Conservation (phyloP, 768 basidiomycete genomes). For the Inosperma sp. region DNA sequence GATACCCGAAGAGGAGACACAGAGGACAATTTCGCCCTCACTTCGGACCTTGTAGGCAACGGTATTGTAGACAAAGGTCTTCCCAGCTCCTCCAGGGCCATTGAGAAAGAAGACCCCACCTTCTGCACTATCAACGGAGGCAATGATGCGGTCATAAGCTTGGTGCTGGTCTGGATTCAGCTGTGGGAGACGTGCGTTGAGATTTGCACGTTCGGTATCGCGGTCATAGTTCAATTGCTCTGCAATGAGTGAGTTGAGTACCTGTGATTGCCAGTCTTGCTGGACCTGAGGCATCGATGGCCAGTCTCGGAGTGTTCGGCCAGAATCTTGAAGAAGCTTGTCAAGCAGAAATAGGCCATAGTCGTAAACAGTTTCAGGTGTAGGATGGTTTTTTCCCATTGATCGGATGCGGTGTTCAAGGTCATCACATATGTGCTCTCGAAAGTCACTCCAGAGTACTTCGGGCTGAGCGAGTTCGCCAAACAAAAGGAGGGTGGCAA, state of each 20-base stretch:
- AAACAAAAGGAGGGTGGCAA: conserved; percentile 34
- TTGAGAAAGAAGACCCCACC: conserved; percentile 35
- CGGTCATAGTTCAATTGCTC: conserved; percentile 31
- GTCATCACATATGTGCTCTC: conserved; percentile 39
- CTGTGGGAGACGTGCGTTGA: background rate
- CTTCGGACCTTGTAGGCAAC: conserved; percentile 27
- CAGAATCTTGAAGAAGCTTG: conserved; percentile 23
- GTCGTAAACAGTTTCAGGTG: conserved; percentile 33
- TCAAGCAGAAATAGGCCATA: conserved; percentile 38
- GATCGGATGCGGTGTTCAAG: conserved; percentile 21
- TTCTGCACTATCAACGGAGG: conserved; percentile 17
- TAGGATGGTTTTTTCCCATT: conserved; percentile 14
- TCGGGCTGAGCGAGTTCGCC: conserved; percentile 29
- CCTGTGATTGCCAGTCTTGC: conserved; percentile 22
- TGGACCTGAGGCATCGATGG: conserved; percentile 30
- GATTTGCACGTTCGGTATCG: background rate
- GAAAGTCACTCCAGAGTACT: conserved; percentile 36
- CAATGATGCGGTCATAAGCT: conserved; percentile 27
- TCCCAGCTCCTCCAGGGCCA: conserved; percentile 42
- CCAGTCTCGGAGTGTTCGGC: conserved; percentile 21
- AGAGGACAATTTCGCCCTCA: conserved; percentile 34
- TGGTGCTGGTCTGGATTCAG: conserved; percentile 27
- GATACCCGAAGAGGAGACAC: conserved; percentile 49
- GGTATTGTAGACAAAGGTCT: conserved; percentile 41
- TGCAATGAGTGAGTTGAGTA: conserved; percentile 26